Base-by-base conservation (phyloP, 2,329 filamentous ascomycete species). In the Colletotrichum tamarilloi region DNA sequence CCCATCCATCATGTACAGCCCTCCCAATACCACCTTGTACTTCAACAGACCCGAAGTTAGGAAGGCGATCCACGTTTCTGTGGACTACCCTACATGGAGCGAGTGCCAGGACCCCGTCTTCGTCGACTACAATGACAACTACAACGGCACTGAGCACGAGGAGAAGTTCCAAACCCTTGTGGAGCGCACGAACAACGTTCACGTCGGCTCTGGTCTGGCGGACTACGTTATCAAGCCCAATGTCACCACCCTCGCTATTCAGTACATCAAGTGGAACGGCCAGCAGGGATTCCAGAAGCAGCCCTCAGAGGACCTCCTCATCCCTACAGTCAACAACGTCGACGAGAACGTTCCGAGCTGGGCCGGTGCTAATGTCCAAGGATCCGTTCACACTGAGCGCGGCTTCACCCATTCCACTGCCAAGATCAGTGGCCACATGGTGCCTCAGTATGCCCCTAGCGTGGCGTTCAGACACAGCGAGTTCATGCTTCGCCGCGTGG, bases 211-310 rank as follows among this genome's bases (percentile, higher is more conserved):
- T 78, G 94, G 93, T 8, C 84, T 88, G 60, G 87, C 93, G 9
- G 94, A 95, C 82, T 93, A 88, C 79, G 87, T 93, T 73, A 86
- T 94, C 14, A 84, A 92, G 30, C 85, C 87, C 77, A 93, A 93
- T 79, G 93, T 93, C 19, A 93, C 93, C 0, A 85, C 95, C 1
- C 84, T 94, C 12, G 88, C 88, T 1, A 91, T 95, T 73, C 93
- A 96, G 79, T 95, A 95, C 83, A 94, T 95, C 91, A 95, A 92
- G 0, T 96, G 91, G 91, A 90, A 90, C 72, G 93, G 93, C 6
- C 80, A 86, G 58, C 90, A 93, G 62, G 94, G 94, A 0, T 95
- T 96, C 85, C 88, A 91, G 76, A 79, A 81, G 1, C 80, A 82
- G 0, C 93, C 93, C 0, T 79, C 79, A 1, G 87, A 90, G 63